These are phyloP conservation scores for Thuja plicata DNA, from an alignment of 83 land plant genomes.

Conservation along the genomic window DNA sequence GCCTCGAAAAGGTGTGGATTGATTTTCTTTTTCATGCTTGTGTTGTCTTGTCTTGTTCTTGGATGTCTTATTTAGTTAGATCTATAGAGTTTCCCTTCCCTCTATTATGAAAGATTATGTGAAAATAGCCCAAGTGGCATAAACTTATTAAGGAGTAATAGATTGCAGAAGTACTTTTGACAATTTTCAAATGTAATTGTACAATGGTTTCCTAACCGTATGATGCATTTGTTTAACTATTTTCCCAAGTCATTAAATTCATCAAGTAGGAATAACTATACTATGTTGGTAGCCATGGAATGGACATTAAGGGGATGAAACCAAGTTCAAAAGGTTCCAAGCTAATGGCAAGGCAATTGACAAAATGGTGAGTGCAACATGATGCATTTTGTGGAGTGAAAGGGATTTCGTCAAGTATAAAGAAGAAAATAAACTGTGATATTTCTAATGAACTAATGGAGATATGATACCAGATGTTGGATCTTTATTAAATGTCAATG, in stretches of 20 bases:
- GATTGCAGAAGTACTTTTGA: too few species aligned
- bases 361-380: slow-evolving; percentile 38
- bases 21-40: not conserved
- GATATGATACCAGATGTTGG: not conserved
- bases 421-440: too few species aligned
- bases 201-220: too few species aligned
- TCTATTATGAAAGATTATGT: not conserved
- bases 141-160: not conserved
- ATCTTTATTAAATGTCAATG: not conserved
- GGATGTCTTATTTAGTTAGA: not conserved
- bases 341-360: slow-evolving; percentile 33
- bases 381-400: not conserved
- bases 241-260: slow-evolving; percentile 62
- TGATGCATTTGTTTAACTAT: not conserved
- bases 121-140: too few species aligned
- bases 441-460: too few species aligned
- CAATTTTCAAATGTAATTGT: not conserved
- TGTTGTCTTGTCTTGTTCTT: not conserved
- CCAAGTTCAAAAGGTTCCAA: slow-evolving; percentile 20
- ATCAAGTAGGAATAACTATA: slow-evolving; percentile 58
- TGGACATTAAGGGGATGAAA: slow-evolving; percentile 77
- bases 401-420: too few species aligned
- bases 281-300: slow-evolving; percentile 89
- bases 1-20: slow-evolving; percentile 70
- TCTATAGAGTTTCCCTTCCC: not conserved